These are phyloP conservation scores for Apiotrichum sp. DNA, from an alignment of 1,284 basidiomycete genomes.

Conservation along the genomic window DNA sequence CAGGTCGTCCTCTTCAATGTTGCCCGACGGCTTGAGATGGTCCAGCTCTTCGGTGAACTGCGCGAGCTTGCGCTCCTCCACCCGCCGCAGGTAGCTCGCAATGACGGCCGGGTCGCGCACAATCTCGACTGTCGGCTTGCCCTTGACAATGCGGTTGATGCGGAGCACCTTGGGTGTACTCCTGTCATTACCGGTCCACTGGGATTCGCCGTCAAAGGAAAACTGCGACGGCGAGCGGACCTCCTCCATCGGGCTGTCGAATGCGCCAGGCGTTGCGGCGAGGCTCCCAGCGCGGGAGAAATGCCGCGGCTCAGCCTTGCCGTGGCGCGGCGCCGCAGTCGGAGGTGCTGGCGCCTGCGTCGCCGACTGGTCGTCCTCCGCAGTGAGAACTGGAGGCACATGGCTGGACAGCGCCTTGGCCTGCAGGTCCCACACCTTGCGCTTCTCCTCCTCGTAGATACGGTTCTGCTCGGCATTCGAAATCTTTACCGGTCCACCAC, in stretches of 20 bases:
- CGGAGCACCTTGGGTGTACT: conserved; percentile 59
- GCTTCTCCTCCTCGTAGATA: conserved; percentile 95
- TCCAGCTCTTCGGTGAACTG: conserved; percentile 84
- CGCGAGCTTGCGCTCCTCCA: conserved; percentile 53
- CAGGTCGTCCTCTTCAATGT: conserved; percentile 38
- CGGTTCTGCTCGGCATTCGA: conserved; percentile 78
- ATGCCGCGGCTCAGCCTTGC: conserved; percentile 10
- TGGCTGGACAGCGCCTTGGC: conserved; percentile 75
- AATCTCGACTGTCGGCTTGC: conserved; percentile 82
- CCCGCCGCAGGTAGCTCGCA: conserved; percentile 70
- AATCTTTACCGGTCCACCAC: conserved; percentile 41
- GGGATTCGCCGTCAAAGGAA: conserved; percentile 34
- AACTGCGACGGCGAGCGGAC: conserved; percentile 22
- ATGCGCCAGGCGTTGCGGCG: conserved; percentile 15
- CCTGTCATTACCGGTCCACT: conserved; percentile 35
- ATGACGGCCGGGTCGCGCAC: conserved; percentile 90
- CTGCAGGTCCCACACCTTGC: conserved; percentile 95
- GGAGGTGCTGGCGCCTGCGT: conserved; percentile 9
- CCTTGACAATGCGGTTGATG: conserved; percentile 77
- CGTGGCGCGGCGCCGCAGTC: conserved; percentile 25
- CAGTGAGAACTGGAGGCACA: conserved; percentile 66
- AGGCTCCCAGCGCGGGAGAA: conserved; percentile 30
- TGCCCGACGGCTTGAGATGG: conserved; percentile 58
- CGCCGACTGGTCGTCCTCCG: conserved; percentile 54
- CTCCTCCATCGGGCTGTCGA: conserved; percentile 30